These are phyloP conservation scores for Haplographium delicatum DNA, from an alignment of 495 filamentous ascomycete genomes.

Conservation along the genomic window DNA sequence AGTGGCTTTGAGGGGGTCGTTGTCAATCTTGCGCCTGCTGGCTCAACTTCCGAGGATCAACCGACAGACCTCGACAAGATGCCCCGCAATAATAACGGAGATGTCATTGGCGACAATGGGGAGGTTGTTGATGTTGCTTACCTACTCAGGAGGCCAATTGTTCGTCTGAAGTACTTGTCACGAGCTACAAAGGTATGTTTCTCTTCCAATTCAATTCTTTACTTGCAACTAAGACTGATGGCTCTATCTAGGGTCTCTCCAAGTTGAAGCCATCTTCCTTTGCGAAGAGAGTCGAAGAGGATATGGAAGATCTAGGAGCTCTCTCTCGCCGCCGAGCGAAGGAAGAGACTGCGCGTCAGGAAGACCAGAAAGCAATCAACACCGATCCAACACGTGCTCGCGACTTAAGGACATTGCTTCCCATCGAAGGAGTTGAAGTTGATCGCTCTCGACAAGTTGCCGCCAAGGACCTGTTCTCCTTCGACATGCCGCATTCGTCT, in stretches of 20 bases:
- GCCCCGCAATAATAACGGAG: slow-evolving; percentile 71
- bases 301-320: slow-evolving; percentile 66
- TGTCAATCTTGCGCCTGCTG: slow-evolving; percentile 76
- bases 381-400: slow-evolving; percentile 75
- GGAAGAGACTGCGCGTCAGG: slow-evolving; percentile 79
- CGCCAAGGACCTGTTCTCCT: slow-evolving; percentile 82
- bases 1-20: slow-evolving; percentile 94
- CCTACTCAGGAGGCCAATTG: slow-evolving; percentile 81
- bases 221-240: not conserved
- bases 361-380: slow-evolving; percentile 82
- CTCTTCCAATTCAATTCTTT: not conserved
- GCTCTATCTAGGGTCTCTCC: slow-evolving; percentile 36
- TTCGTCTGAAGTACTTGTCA: slow-evolving; percentile 80
- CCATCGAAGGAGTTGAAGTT: slow-evolving; percentile 62
- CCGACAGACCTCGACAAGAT: slow-evolving; percentile 45
- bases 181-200: slow-evolving; percentile 62
- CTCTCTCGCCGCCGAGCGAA: slow-evolving; percentile 73
- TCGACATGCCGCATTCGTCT: slow-evolving; percentile 82
- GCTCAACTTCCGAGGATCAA: too few species aligned
- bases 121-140: slow-evolving; percentile 94
- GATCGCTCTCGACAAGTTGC: slow-evolving; percentile 70
- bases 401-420: slow-evolving; percentile 69
- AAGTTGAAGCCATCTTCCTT: slow-evolving; percentile 28
- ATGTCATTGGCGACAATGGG: slow-evolving; percentile 65
- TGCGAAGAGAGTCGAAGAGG: slow-evolving; percentile 26